phyloP scores from a whole-genome alignment of 306 rosid species.

The Sicyos baderoa region DNA sequence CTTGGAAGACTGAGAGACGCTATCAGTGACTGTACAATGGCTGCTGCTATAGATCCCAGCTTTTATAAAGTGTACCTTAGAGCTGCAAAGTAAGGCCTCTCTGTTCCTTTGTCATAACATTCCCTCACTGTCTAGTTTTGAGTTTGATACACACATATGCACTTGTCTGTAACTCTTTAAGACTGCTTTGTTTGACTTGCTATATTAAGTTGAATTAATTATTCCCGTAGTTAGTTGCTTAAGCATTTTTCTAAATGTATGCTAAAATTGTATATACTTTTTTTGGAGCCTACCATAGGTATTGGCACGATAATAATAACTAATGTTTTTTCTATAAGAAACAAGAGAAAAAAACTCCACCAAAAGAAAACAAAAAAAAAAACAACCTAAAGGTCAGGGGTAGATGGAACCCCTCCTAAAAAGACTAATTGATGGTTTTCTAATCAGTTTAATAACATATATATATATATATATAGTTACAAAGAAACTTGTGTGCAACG shows the following conservation, averaged over 20 bases:
- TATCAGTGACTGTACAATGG: constrained; percentile 66
- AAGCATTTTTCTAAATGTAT: not conserved
- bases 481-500: not conserved
- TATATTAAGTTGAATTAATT: constrained; percentile 2
- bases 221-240: constrained; percentile 1
- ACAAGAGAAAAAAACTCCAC: not conserved
- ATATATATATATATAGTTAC: no score
- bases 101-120: constrained; percentile 12
- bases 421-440: not conserved
- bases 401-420: not conserved
- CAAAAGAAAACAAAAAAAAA: not conserved
- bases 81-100: constrained; percentile 85
- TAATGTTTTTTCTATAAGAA: no score
- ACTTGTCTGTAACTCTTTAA: not conserved
- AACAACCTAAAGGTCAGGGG: not conserved
- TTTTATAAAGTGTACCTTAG: constrained; percentile 79
- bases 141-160: constrained; percentile 18
- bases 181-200: constrained; percentile 1
- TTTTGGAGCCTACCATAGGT: not conserved
- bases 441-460: no score
- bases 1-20: constrained; percentile 91
- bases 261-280: not conserved
- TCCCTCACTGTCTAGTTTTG: constrained; percentile 16
- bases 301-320: not conserved
- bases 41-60: constrained; percentile 69